Conservation (phyloP, 331 rosid genomes). For the Acacia concinna region DNA sequence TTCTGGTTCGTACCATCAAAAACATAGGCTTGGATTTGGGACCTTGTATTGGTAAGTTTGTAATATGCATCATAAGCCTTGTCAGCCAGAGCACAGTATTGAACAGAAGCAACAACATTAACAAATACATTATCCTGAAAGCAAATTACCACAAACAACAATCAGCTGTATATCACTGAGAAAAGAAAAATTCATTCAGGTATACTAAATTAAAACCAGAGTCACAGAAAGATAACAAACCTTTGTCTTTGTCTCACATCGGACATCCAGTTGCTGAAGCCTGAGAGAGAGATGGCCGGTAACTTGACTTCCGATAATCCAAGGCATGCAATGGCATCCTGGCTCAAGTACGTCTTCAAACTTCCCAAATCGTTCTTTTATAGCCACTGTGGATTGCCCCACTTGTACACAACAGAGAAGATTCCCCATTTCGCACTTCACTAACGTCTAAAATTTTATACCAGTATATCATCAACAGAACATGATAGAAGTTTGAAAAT, state of each 20-base stretch:
- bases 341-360: conserved; percentile 78
- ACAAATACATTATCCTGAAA: conserved; percentile 91
- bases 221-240: conserved; percentile 37
- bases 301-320: conserved; percentile 68
- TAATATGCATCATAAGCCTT: conserved; percentile 87
- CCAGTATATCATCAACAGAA: conserved; percentile 12
- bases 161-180: not conserved
- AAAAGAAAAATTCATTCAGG: not conserved
- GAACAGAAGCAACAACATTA: conserved; percentile 87
- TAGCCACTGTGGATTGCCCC: conserved; percentile 77
- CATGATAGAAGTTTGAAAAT: not conserved
- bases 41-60: conserved; percentile 79
- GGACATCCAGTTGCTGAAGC: conserved; percentile 80
- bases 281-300: conserved; percentile 85
- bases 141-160: conserved; percentile 27
- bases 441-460: conserved; percentile 6
- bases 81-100: conserved; percentile 77
- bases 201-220: not conserved
- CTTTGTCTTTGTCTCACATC: conserved; percentile 93
- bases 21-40: conserved; percentile 88
- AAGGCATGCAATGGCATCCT: conserved; percentile 91
- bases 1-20: conserved; percentile 66
- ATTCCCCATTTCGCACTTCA: conserved; percentile 64
- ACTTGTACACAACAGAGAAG: conserved; percentile 69
- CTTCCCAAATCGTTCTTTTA: conserved; percentile 74